These are phyloP conservation scores for Populus nigra DNA, from an alignment of 345 rosid species.

Conservation along the genomic window DNA sequence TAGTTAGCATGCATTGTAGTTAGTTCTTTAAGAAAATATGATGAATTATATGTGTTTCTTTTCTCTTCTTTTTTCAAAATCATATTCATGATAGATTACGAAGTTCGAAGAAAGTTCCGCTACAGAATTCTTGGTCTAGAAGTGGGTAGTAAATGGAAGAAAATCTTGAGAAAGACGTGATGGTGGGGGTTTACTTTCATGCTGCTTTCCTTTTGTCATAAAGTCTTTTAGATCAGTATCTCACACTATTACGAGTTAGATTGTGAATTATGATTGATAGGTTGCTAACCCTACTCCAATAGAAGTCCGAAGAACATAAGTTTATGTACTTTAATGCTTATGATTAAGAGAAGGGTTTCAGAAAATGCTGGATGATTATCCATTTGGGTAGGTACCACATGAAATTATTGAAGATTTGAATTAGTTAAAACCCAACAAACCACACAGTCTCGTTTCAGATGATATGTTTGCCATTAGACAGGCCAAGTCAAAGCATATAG, in stretches of 20 bases:
- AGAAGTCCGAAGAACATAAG: too few relatives aligned
- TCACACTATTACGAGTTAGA: neutral
- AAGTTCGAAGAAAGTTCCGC: neutral
- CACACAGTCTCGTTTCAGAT: neutral
- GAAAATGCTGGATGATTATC: too few relatives aligned
- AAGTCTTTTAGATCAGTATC: neutral
- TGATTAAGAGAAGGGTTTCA: too few relatives aligned
- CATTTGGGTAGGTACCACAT: too few relatives aligned
- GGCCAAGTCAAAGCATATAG: neutral
- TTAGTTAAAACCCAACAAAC: too few relatives aligned
- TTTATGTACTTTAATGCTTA: too few relatives aligned
- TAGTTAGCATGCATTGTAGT: neutral
- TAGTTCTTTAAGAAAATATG: too few relatives aligned
- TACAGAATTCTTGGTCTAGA: neutral
- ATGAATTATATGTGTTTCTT: neutral
- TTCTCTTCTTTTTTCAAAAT: neutral
- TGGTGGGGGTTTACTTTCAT: neutral
- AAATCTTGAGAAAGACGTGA: neutral
- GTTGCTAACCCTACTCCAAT: too few relatives aligned
- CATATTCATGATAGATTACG: neutral
- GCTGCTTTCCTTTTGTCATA: neutral
- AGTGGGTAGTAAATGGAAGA: neutral
- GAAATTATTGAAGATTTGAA: too few relatives aligned
- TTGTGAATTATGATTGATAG: too few relatives aligned
- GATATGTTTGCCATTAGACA: neutral